Percentiles rank a stretch among this genome's conserved stretches.
phyloP scores from a whole-genome alignment of 225 moss, liverwort and hornwort genomes.

The Asterella californica region DNA sequence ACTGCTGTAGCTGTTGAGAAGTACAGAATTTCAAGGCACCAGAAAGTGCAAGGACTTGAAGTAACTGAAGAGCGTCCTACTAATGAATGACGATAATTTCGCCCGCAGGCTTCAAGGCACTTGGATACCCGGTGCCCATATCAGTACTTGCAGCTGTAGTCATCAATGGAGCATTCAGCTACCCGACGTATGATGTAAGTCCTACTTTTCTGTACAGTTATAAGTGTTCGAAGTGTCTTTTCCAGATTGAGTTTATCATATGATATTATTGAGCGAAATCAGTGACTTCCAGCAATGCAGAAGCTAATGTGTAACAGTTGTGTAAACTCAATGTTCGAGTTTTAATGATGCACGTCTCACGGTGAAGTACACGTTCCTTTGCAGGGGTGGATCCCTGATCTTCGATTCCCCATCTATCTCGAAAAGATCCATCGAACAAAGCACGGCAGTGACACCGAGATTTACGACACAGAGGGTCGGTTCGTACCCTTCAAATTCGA shows the following conservation, averaged over 20 bases:
- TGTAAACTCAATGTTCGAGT: too few species aligned
- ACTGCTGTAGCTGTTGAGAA: too few species aligned
- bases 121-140: constrained; percentile 52
- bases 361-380: not conserved
- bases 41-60: too few species aligned
- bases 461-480: constrained; percentile 75
- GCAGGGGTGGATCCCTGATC: constrained; percentile 69
- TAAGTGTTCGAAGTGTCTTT: not conserved
- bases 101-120: constrained; percentile 57
- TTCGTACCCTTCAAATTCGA: constrained; percentile 75
- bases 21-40: too few species aligned
- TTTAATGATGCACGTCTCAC: too few species aligned
- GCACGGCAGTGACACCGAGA: constrained; percentile 68
- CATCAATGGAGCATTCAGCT: constrained; percentile 62
- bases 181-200: constrained; percentile 55
- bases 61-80: too few species aligned
- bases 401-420: constrained; percentile 54
- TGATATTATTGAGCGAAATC: too few species aligned
- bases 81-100: not conserved
- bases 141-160: constrained; percentile 37
- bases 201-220: not conserved
- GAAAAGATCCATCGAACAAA: constrained; percentile 62
- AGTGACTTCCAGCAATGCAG: too few species aligned
- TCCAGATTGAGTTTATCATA: too few species aligned
- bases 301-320: too few species aligned